Conservation (phyloP, 345 rosid species). For the Sonneratia alba region DNA sequence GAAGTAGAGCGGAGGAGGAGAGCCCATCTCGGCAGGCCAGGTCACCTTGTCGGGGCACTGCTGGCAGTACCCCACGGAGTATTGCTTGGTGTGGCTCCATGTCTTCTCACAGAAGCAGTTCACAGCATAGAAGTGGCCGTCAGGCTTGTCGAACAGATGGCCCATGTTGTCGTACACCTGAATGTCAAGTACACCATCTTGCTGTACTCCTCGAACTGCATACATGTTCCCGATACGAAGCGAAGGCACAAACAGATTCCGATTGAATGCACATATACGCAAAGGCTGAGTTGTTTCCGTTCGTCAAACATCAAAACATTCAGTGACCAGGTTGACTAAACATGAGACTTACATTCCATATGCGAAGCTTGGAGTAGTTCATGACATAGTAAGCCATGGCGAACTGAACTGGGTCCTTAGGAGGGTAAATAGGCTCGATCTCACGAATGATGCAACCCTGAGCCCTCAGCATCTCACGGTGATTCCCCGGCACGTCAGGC, state of each 20-base stretch:
- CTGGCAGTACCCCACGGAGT: constrained; percentile 8
- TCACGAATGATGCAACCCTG: constrained; percentile 11
- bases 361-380: constrained; percentile 11
- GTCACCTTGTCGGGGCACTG: constrained; percentile 9
- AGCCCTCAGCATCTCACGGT: constrained; percentile 8
- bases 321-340: too few species aligned
- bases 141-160: constrained; percentile 10
- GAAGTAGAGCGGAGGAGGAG: constrained; percentile 12
- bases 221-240: too few species aligned
- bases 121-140: constrained; percentile 12
- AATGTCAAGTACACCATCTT: constrained; percentile 11
- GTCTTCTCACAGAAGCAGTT: constrained; percentile 14
- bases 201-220: constrained; percentile 10
- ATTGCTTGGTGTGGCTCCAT: constrained; percentile 10
- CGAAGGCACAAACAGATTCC: too few species aligned
- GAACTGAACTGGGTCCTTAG: constrained; percentile 6
- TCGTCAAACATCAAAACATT: too few species aligned
- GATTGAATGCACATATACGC: too few species aligned
- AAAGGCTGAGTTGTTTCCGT: too few species aligned
- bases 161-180: constrained; percentile 12
- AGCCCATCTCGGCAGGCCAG: constrained; percentile 6
- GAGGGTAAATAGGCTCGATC: constrained; percentile 7
- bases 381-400: constrained; percentile 10
- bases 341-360: constrained; percentile 5
- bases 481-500: constrained; percentile 9